Conservation (phyloP, 371 early-diverging fungal genomes). For the Rhizopus stolonifer region DNA sequence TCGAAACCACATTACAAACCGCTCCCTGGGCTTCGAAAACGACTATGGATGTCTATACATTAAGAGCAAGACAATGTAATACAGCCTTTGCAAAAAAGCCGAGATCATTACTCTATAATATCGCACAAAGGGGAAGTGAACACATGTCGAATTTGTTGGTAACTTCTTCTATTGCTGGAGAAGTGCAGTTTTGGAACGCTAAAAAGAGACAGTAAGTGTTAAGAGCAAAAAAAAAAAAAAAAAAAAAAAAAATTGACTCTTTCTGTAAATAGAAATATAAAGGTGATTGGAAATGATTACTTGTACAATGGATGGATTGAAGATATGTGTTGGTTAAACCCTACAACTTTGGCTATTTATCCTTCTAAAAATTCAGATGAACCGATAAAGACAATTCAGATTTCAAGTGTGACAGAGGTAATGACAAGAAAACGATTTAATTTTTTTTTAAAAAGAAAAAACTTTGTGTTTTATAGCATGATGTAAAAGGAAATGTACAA, state of each 20-base stretch:
- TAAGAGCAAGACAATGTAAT: constrained; percentile 1
- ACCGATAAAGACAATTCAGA: constrained; percentile 18
- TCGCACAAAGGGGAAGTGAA: constrained; percentile 7
- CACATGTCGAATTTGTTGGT: constrained; percentile 30
- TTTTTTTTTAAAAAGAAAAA: not conserved
- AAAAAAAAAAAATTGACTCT: not conserved
- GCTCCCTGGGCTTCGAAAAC: not conserved
- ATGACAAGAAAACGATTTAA: not conserved
- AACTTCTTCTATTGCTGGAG: constrained; percentile 32
- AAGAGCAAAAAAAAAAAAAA: not conserved
- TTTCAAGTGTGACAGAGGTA: constrained; percentile 13
- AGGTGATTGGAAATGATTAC: constrained; percentile 20
- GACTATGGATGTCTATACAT: constrained; percentile 10
- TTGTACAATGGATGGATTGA: constrained; percentile 35
- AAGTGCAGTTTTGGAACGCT: constrained; percentile 33
- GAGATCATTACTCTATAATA: constrained; percentile 33
- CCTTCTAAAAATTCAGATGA: constrained; percentile 12
- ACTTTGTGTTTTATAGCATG: constrained; percentile 5
- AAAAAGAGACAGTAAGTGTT: not conserved
- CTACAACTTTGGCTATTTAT: constrained; percentile 26
- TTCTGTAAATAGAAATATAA: constrained; percentile 15
- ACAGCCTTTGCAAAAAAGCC: constrained; percentile 25
- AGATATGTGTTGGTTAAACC: constrained; percentile 37
- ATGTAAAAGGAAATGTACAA: constrained; percentile 28
- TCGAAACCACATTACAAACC: no score